phyloP scores from a whole-genome alignment of 163 green algal genomes.

The Coccomyxa subellipsoidea region DNA sequence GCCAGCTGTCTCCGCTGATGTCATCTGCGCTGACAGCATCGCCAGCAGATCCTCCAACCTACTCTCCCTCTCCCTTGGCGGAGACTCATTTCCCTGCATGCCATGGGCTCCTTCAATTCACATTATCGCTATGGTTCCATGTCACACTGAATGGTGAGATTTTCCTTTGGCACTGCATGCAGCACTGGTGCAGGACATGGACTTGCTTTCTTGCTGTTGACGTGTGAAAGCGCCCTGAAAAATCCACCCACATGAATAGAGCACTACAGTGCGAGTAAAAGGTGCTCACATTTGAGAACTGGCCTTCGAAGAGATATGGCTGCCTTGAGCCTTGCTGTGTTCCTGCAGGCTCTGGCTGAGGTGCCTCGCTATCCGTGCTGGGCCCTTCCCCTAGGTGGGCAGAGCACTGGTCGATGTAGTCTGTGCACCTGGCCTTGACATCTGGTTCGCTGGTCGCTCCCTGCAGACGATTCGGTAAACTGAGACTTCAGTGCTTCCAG shows the following conservation, averaged over 20 bases:
- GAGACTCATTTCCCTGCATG: not conserved
- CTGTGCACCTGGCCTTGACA: not conserved
- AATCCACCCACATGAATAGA: not conserved
- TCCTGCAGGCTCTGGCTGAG: not conserved
- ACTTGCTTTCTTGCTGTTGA: not conserved
- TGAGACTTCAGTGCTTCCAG: no score
- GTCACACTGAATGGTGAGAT: not conserved
- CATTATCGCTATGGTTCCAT: not conserved
- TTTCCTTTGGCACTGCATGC: not conserved
- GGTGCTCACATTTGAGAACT: not conserved
- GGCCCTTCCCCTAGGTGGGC: not conserved
- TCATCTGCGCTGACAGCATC: not conserved
- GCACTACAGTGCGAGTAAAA: not conserved
- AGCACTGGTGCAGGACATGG: no score
- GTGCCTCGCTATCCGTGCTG: not conserved
- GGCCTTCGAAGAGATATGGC: constrained; percentile 4
- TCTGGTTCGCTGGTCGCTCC: not conserved
- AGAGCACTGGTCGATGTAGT: not conserved
- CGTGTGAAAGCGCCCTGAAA: not conserved
- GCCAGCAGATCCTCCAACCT: not conserved
- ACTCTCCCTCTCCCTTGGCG: not conserved
- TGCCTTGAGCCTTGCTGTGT: not conserved
- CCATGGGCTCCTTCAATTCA: not conserved
- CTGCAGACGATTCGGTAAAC: not conserved
- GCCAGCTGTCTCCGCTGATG: not conserved